Base-by-base conservation (phyloP, 106 monocot genomes). In the Acorus gramineus region DNA sequence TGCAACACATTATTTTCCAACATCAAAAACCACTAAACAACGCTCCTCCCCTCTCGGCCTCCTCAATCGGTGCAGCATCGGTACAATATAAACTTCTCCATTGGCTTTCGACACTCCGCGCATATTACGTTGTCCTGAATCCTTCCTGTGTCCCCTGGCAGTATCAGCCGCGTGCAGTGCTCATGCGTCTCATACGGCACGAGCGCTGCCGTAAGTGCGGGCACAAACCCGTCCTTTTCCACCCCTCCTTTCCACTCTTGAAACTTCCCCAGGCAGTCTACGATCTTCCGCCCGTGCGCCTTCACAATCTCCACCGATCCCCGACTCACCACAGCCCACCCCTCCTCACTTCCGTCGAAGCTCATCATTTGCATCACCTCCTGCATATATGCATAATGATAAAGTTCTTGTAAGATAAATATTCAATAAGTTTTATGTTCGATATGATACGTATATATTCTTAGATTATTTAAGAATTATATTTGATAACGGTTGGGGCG, bases 21-120 rank as follows among this genome's bases (percentile, higher is more conserved):
- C 28, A 28, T 28, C 0, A 28, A 28, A 28, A 28, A 28, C 28
- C 28, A 0, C 28, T 1, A 28, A 0, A 0, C 0, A 28, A 28
- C 0, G 28, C 1, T 28, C 28, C 28, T 1, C 28, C 28, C 28
- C 28, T 28, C 28, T 28, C 28, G 1, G 28, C 48, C 14, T n/a
- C 42, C 6, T 85, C 46, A 86, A 62, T 87, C 73, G 49, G 80
- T 84, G 77, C 92, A 92, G 77, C 92, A 92, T 49, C 82, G 68
- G 55, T 82, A 92, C 53, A 92, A 84, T 51, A 87, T 71, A 59
- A 64, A 92, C 80, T 87, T 80, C 67, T 92, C 92, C 92, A 92
- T 87, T 1, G 87, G 87, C 8, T 69, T 66, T 75, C 69, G 77
- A 71, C 92, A 92, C 68, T 85, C 84, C 8, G 84, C 79, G 52